Percentiles rank a stretch among this genome's conserved stretches.
Evolutionary conservation across 148 eudicot genomes (phyloP).

Genomic region (Dysphania ambrosioides): DNA sequence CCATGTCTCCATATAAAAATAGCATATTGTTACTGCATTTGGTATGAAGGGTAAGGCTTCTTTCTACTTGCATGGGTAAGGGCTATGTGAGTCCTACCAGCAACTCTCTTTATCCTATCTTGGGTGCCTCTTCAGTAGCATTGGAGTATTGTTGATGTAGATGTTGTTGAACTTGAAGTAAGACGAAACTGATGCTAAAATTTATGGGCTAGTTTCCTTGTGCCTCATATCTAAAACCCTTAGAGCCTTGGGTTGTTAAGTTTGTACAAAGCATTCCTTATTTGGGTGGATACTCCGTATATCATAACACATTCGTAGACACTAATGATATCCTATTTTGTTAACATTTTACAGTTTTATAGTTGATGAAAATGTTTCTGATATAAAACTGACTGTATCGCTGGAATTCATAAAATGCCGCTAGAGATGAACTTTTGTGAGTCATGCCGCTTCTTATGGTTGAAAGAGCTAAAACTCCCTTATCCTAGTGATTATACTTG

Average conservation of each 20-base stretch:
- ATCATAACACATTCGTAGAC: not conserved
- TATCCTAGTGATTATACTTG: not conserved
- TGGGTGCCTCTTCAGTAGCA: not conserved
- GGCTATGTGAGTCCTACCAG: not conserved
- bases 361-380: not conserved
- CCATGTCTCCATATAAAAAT: not conserved
- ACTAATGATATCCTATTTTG: too few relatives aligned
- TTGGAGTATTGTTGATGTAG: slow-evolving; percentile 1
- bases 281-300: not conserved
- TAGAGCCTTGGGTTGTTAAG: not conserved
- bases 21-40: not conserved
- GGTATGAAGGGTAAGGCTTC: not conserved
- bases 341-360: not conserved
- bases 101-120: not conserved
- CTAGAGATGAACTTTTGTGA: not conserved
- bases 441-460: not conserved
- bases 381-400: not conserved
- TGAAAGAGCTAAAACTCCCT: too few relatives aligned
- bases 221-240: not conserved
- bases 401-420: not conserved
- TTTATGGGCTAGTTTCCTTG: not conserved
- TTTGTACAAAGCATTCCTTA: not conserved
- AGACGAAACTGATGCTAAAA: not conserved
- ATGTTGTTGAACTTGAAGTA: not conserved
- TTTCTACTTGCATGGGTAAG: not conserved